A percentile compares a stretch with the other conserved stretches of the same genome.
Evolutionary conservation across 331 rosid species (phyloP).

Genomic region (Malus hybrid): DNA sequence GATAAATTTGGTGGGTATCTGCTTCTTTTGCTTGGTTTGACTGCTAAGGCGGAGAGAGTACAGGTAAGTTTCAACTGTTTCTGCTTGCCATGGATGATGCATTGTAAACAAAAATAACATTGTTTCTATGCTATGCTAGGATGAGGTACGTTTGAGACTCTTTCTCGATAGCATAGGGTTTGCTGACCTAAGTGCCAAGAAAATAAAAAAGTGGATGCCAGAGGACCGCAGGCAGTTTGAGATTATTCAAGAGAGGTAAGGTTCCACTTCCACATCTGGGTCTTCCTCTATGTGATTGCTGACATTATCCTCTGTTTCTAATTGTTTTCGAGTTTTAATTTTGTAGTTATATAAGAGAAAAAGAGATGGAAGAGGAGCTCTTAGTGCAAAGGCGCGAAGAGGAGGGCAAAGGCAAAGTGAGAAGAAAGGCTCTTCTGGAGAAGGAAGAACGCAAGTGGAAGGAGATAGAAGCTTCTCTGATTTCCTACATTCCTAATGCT

Average conservation of each 20-base stretch:
- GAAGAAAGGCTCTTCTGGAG: slow-evolving; percentile 94
- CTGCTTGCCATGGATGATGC: slow-evolving; percentile 11
- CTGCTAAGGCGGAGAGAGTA: slow-evolving; percentile 90
- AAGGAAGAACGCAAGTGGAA: slow-evolving; percentile 99
- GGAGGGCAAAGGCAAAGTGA: slow-evolving; percentile 98
- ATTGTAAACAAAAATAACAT: background rate
- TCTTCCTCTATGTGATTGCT: background rate
- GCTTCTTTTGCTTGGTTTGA: slow-evolving; percentile 95
- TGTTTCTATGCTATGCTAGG: slow-evolving; percentile 37
- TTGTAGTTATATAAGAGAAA: slow-evolving; percentile 92
- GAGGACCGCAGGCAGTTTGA: slow-evolving; percentile 97
- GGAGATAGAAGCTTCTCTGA: slow-evolving; percentile 97
- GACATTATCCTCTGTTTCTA: slow-evolving; percentile 2
- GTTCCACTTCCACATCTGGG: background rate
- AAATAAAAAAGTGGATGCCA: slow-evolving; percentile 99
- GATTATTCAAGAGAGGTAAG: slow-evolving; percentile 92
- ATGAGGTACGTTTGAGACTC: slow-evolving; percentile 96
- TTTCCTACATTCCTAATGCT: slow-evolving; percentile 94
- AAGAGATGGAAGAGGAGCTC: slow-evolving; percentile 99
- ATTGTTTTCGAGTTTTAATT: slow-evolving; percentile 1
- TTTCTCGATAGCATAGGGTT: slow-evolving; percentile 99
- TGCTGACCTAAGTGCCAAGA: slow-evolving; percentile 93
- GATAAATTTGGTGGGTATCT: slow-evolving; percentile 99
- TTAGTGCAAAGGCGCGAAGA: slow-evolving; percentile 98
- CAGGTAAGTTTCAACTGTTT: slow-evolving; percentile 45